Conservation (phyloP, 345 rosid genomes). For the Toxicodendron radicans region DNA sequence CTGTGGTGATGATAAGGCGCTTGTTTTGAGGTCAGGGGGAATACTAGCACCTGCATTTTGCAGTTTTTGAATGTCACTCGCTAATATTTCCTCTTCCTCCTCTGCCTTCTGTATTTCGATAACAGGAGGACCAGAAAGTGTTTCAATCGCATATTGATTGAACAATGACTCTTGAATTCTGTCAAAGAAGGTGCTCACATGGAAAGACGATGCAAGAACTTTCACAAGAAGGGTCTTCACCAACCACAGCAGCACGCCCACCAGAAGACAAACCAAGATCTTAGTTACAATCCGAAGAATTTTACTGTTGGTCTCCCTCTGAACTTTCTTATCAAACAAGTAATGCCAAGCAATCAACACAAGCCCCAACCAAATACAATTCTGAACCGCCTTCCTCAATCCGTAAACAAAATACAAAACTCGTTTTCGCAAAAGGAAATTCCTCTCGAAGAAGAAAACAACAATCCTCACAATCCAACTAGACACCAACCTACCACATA, state of each 20-base stretch:
- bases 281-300: constrained; percentile 54
- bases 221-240: constrained; percentile 78
- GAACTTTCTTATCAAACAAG: constrained; percentile 65
- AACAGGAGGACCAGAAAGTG: constrained; percentile 77
- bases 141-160: constrained; percentile 75
- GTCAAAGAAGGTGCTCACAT: constrained; percentile 87
- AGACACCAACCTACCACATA: constrained; percentile 82
- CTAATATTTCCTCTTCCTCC: constrained; percentile 54
- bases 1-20: constrained; percentile 32
- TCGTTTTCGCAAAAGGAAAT: constrained; percentile 70
- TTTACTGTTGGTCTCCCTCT: constrained; percentile 37
- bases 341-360: constrained; percentile 78
- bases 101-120: constrained; percentile 46
- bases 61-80: constrained; percentile 36
- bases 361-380: constrained; percentile 88
- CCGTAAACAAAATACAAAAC: constrained; percentile 92
- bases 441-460: constrained; percentile 72
- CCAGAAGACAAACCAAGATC: constrained; percentile 65
- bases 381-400: constrained; percentile 69
- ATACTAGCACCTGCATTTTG: constrained; percentile 45
- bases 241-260: constrained; percentile 74
- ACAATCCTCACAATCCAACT: constrained; percentile 71
- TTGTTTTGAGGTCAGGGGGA: constrained; percentile 43
- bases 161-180: constrained; percentile 87
- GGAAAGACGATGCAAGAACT: constrained; percentile 91